Conservation (phyloP, 108 stramenopile species). For the Skeletonema marinoi region DNA sequence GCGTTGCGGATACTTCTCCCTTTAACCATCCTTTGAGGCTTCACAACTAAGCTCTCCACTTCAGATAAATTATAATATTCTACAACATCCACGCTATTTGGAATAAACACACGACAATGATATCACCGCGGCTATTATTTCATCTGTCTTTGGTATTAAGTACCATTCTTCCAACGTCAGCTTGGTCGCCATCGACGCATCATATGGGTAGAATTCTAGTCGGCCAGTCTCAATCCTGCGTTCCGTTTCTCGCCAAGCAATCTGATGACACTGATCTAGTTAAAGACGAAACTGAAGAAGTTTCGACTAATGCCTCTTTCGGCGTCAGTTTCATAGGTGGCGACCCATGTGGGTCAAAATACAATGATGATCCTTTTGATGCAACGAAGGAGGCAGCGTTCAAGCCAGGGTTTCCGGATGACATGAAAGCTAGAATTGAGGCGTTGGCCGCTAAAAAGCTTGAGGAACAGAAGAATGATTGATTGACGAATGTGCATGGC, state of each 20-base stretch:
- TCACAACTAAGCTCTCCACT: no score
- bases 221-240: background rate
- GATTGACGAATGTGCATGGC: background rate
- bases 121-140: background rate
- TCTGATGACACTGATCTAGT: background rate
- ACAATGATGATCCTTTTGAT: constrained; percentile 59
- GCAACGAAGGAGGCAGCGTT: constrained; percentile 9
- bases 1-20: no score
- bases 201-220: background rate
- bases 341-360: constrained; percentile 63
- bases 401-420: constrained; percentile 58
- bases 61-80: no score
- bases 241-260: background rate
- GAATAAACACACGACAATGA: background rate
- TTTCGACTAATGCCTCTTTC: background rate
- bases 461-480: constrained; percentile 9
- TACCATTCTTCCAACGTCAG: background rate
- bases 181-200: background rate
- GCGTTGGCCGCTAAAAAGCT: constrained; percentile 46
- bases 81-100: no score
- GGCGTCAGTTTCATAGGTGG: constrained; percentile 54
- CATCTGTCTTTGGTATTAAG: background rate
- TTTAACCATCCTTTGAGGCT: no score
- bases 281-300: background rate
- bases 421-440: constrained; percentile 60